These are phyloP conservation scores for Bryum argenteum DNA, from an alignment of 225 moss, liverwort and hornwort genomes.

Conservation along the genomic window DNA sequence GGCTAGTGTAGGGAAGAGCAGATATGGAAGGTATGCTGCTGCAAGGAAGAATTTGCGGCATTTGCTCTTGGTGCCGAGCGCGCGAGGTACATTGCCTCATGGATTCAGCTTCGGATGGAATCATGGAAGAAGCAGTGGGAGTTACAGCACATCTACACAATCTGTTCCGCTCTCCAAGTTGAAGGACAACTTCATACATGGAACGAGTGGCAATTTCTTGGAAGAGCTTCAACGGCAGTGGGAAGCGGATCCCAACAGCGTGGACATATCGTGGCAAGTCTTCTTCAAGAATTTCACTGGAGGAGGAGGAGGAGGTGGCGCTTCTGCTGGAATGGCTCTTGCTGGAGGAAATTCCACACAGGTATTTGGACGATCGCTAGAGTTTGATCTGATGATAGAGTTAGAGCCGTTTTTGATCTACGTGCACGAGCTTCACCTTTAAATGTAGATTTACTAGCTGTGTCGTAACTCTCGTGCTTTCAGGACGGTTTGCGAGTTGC, in stretches of 20 bases:
- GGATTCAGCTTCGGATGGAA: constrained; percentile 18
- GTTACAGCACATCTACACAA: constrained; percentile 41
- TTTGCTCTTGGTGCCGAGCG: constrained; percentile 27
- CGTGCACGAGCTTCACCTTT: neutral
- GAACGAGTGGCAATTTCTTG: constrained; percentile 83
- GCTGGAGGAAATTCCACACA: constrained; percentile 39
- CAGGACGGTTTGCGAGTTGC: constrained; percentile 91
- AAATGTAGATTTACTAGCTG: constrained; percentile 5
- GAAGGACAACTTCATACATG: constrained; percentile 84
- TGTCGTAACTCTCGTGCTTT: constrained; percentile 20
- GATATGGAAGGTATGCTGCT: constrained; percentile 6
- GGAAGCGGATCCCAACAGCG: constrained; percentile 80
- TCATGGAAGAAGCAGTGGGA: constrained; percentile 21
- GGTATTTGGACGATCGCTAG: constrained; percentile 12
- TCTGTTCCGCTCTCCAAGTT: constrained; percentile 77
- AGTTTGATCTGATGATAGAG: neutral
- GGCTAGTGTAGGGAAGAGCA: constrained; percentile 22
- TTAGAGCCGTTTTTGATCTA: no score
- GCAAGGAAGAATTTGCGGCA: constrained; percentile 23
- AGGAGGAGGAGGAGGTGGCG: constrained; percentile 54
- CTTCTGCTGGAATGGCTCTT: constrained; percentile 29
- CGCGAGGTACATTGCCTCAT: neutral
- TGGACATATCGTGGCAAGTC: constrained; percentile 81
- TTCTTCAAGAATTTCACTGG: constrained; percentile 92
- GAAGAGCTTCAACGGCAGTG: constrained; percentile 90